Conservation (phyloP, 495 filamentous ascomycete genomes). For the Gamarada debralockiae region DNA sequence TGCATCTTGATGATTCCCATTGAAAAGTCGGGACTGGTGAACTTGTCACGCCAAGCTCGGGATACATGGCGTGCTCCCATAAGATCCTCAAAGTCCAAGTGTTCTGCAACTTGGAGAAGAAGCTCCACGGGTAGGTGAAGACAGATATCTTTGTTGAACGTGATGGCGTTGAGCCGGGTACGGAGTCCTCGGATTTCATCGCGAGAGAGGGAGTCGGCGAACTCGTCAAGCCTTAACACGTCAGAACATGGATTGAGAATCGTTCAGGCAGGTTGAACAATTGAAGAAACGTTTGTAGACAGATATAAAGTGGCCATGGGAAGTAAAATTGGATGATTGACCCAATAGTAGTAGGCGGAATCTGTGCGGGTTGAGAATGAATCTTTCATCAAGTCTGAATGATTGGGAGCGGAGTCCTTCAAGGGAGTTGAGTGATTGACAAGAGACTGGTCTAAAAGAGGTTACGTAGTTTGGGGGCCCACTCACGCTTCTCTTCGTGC, state of each 20-base stretch:
- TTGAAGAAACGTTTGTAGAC: neutral
- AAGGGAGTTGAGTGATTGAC: too few relatives aligned
- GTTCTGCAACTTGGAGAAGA: constrained; percentile 3
- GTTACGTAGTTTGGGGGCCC: too few relatives aligned
- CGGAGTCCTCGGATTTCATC: constrained; percentile 15
- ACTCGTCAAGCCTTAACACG: constrained; percentile 11
- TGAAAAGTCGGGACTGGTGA: constrained; percentile 10
- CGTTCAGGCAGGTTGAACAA: neutral
- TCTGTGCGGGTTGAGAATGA: neutral
- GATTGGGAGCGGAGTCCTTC: neutral
- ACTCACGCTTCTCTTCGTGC: constrained; percentile 7
- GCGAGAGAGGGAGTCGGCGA: constrained; percentile 2
- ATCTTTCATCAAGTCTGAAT: neutral
- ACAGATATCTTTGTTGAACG: constrained; percentile 9
- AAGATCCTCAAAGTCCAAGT: constrained; percentile 16
- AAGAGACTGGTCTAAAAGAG: too few relatives aligned
- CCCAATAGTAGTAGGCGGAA: too few relatives aligned
- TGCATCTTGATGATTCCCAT: constrained; percentile 10
- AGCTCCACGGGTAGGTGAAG: constrained; percentile 16
- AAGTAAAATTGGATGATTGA: too few relatives aligned
- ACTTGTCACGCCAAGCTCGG: constrained; percentile 11
- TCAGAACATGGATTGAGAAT: neutral
- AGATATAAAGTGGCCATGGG: neutral
- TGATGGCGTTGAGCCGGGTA: constrained; percentile 8
- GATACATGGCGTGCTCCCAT: constrained; percentile 14